Conservation (phyloP, 805 yeast species). For the Wickerhamomyces sydowiorum region DNA sequence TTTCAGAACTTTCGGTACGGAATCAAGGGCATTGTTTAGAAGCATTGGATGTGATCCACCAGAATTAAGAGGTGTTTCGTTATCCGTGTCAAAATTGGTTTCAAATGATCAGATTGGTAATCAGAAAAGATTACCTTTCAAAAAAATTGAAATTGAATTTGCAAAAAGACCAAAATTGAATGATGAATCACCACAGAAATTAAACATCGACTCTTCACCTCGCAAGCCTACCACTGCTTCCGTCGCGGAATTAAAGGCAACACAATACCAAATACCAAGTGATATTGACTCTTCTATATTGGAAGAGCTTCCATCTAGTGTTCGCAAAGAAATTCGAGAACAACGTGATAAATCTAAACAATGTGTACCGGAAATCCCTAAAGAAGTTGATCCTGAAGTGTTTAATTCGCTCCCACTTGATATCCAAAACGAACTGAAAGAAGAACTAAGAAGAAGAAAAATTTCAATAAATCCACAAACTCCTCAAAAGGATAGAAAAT, state of each 20-base stretch:
- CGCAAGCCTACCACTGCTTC: not conserved
- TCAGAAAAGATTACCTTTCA: constrained; percentile 31
- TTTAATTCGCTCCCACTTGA: constrained; percentile 60
- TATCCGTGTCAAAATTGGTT: constrained; percentile 59
- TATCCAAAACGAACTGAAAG: constrained; percentile 54
- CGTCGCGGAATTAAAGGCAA: constrained; percentile 2
- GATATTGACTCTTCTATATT: constrained; percentile 24
- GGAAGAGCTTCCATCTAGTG: constrained; percentile 18
- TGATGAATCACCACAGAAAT: not conserved
- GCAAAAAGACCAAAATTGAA: constrained; percentile 5
- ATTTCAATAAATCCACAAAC: constrained; percentile 17
- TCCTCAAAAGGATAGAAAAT: constrained; percentile 14
- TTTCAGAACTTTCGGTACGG: constrained; percentile 54
- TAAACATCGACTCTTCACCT: not conserved
- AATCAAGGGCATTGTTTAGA: constrained; percentile 50
- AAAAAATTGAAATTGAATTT: constrained; percentile 12
- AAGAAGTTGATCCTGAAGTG: constrained; percentile 57
- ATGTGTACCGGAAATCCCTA: constrained; percentile 18
- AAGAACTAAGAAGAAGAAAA: constrained; percentile 42
- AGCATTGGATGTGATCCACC: constrained; percentile 51
- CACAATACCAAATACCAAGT: constrained; percentile 22
- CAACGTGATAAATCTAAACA: constrained; percentile 13
- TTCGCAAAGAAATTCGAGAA: constrained; percentile 8
- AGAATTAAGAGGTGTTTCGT: constrained; percentile 75
- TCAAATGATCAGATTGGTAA: constrained; percentile 20